Percentiles rank a stretch among this genome's conserved stretches.
Conservation (phyloP, 306 rosid species). For the Trifolium subterraneum region DNA sequence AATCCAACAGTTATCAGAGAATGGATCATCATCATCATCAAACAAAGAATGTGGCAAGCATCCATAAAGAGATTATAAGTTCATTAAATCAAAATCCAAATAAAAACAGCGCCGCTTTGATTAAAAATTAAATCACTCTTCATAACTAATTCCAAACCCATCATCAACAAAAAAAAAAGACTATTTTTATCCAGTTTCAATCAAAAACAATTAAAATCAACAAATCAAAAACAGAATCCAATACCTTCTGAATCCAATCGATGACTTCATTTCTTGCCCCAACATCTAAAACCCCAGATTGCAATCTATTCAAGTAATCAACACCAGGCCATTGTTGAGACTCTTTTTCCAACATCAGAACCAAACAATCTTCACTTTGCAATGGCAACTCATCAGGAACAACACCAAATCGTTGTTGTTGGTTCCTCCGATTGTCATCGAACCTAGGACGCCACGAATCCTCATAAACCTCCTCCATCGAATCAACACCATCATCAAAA, state of each 20-base stretch:
- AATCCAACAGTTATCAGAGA: conserved; percentile 6
- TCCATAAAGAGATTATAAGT: conserved; percentile 5
- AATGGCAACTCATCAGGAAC: conserved; percentile 58
- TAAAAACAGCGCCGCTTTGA: not conserved
- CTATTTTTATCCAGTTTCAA: not conserved
- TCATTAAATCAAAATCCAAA: conserved; percentile 33
- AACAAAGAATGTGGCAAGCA: not conserved
- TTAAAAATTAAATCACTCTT: not conserved
- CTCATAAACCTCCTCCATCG: conserved; percentile 43
- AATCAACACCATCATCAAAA: conserved; percentile 53
- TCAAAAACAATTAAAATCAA: not conserved
- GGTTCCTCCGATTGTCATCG: conserved; percentile 41
- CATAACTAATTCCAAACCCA: conserved; percentile 33
- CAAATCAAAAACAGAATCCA: conserved; percentile 30
- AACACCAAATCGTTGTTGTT: not conserved
- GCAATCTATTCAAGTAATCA: conserved; percentile 65
- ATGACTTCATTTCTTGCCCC: conserved; percentile 72
- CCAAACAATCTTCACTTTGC: conserved; percentile 77
- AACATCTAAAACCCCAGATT: conserved; percentile 70
- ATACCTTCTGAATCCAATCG: conserved; percentile 91
- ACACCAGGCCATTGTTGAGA: conserved; percentile 58
- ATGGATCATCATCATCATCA: conserved; percentile 38
- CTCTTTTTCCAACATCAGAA: conserved; percentile 69
- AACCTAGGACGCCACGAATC: conserved; percentile 46
- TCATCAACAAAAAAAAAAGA: conserved; percentile 29